Percentiles rank a stretch among this genome's conserved stretches.
Evolutionary conservation across 2,329 filamentous ascomycete species (phyloP).

Genomic region (Fusarium humuli): DNA sequence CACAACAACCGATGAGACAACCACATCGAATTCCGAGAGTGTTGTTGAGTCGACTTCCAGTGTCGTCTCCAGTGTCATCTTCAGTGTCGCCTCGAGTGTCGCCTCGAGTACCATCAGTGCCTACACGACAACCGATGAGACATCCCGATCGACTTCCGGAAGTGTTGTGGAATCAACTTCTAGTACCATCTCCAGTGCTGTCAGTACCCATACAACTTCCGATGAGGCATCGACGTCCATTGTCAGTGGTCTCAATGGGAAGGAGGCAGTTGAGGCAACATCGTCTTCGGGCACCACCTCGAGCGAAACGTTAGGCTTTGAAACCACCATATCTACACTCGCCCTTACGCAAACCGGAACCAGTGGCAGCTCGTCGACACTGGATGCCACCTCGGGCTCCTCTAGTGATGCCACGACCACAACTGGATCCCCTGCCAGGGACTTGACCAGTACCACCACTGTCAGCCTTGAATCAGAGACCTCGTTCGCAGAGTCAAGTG

Average conservation of each 20-base stretch:
- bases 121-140: background rate
- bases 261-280: background rate
- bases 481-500: background rate
- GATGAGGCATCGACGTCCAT: background rate
- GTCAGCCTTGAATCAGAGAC: background rate
- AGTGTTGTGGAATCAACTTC: background rate
- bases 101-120: background rate
- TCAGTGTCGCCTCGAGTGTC: background rate
- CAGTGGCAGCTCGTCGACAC: background rate
- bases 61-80: background rate
- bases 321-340: background rate
- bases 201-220: background rate
- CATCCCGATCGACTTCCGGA: background rate
- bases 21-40: background rate
- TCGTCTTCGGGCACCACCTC: background rate
- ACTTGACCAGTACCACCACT: background rate
- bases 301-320: background rate
- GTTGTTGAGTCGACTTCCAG: background rate
- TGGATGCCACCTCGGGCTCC: too few relatives aligned
- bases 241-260: background rate
- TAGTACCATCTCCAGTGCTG: background rate
- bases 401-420: background rate
- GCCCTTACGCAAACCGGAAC: background rate
- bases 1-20: background rate
- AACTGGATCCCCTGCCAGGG: background rate